Evolutionary conservation across 352 stramenopile genomes (phyloP).

Genomic region (Pythium sukuiense): DNA sequence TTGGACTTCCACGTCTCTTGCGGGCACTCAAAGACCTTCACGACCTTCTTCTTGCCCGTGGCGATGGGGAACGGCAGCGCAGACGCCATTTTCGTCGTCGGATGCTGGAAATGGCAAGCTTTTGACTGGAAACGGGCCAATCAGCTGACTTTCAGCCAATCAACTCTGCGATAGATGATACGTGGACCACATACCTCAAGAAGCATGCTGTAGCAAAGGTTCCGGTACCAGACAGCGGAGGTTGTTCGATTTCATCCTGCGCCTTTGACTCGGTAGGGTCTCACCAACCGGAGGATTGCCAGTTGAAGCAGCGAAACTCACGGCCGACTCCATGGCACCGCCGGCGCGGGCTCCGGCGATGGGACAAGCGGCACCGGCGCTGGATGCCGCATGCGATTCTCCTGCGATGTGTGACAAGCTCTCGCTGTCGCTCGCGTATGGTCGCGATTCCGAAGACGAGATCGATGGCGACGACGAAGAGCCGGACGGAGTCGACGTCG

Average conservation of each 20-base stretch:
- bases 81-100: slow-evolving; percentile 19
- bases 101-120: background rate
- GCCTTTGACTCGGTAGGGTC: background rate
- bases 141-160: slow-evolving; percentile 17
- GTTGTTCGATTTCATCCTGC: background rate
- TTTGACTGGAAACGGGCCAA: slow-evolving; percentile 19
- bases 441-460: background rate
- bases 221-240: background rate
- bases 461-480: background rate
- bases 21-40: slow-evolving; percentile 79
- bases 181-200: background rate
- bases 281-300: background rate
- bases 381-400: background rate
- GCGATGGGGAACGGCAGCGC: slow-evolving; percentile 76
- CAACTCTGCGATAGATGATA: background rate
- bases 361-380: background rate
- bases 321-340: background rate
- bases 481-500: background rate
- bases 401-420: background rate
- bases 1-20: slow-evolving; percentile 71
- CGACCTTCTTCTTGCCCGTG: slow-evolving; percentile 71
- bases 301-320: background rate
- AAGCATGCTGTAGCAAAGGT: background rate
- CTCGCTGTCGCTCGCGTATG: background rate
- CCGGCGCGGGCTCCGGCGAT: background rate